Base-by-base conservation (phyloP, 305 asterid genomes). In the Plantago rigida region DNA sequence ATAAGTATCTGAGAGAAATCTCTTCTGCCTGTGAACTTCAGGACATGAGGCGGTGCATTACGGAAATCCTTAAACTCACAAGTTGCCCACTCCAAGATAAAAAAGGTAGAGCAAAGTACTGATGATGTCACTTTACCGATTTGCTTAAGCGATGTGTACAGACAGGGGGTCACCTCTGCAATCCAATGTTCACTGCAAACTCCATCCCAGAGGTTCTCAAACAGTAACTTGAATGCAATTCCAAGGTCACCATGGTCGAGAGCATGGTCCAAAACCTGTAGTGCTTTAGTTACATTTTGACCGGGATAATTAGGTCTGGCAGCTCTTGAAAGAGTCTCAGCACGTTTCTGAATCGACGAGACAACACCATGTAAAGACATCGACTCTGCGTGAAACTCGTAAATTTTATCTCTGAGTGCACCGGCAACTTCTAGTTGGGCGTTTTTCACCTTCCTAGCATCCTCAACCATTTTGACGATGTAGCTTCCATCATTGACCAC, bases 31-130 rank as follows among this genome's bases (percentile, higher is more conserved):
- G 93, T 79, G 77, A 93, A 89, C 78, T 84, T 90, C 74, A 85
- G 52, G 62, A 86, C 89, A 72, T 72, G 79, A 52, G 87, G 89
- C 51, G 93, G 86, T 31, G 71, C 76, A 51, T 75, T 62, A 22
- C 96, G 94, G 65, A 85, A 85, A 76, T 93, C 88, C 70, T 95
- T 79, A 61, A 82, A 93, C 68, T 89, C 96, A 77, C 94, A 89
- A 52, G 97, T 82, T 53, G 97, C 97, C 99, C 99, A 93, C 76
- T 87, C 99, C 71, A 94, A 93, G 56, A 93, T 77, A 76, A 84
- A 87, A 74, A 89, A 89, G 31, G 87, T 70, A 50, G 97, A 85
- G 70, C 90, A 93, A 62, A 89, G 72, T 68, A 84, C 75, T 44
- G 94, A 75, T 45, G 84, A 77, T 24, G 83, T 72, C 69, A 80